Evolutionary conservation across 306 rosid genomes (phyloP).

Genomic region (Begonia fuchsioides): DNA sequence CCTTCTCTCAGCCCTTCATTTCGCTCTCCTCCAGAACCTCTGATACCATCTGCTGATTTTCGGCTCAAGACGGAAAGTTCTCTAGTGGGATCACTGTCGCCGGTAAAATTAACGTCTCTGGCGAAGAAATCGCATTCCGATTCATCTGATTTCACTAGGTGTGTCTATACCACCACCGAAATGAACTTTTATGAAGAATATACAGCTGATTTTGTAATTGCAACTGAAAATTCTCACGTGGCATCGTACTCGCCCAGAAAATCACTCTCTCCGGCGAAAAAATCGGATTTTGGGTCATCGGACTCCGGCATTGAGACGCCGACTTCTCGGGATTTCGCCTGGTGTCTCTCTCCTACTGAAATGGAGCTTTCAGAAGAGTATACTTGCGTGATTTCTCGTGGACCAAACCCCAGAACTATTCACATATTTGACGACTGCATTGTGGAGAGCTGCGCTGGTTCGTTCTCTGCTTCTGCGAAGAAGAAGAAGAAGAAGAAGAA

Average conservation of each 20-base stretch:
- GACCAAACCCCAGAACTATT: constrained; percentile 70
- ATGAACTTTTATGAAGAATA: too few relatives aligned
- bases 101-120: background rate
- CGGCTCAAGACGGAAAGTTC: constrained; percentile 24
- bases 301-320: too few relatives aligned
- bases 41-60: constrained; percentile 20
- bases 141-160: constrained; percentile 21
- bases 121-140: constrained; percentile 18
- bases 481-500: background rate
- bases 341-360: constrained; percentile 38
- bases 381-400: constrained; percentile 65
- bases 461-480: constrained; percentile 17
- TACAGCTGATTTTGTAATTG: too few relatives aligned
- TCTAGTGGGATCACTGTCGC: constrained; percentile 26
- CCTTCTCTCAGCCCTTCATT: constrained; percentile 20
- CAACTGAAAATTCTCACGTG: too few relatives aligned
- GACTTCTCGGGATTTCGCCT: too few relatives aligned
- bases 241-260: too few relatives aligned
- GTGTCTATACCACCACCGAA: background rate
- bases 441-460: constrained; percentile 44
- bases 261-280: too few relatives aligned
- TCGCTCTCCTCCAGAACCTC: constrained; percentile 18
- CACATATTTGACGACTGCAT: constrained; percentile 69
- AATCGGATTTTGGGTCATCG: too few relatives aligned
- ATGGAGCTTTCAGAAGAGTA: constrained; percentile 87